Conservation (phyloP, 2,329 filamentous ascomycete genomes). For the Metarhizium robertsii region DNA sequence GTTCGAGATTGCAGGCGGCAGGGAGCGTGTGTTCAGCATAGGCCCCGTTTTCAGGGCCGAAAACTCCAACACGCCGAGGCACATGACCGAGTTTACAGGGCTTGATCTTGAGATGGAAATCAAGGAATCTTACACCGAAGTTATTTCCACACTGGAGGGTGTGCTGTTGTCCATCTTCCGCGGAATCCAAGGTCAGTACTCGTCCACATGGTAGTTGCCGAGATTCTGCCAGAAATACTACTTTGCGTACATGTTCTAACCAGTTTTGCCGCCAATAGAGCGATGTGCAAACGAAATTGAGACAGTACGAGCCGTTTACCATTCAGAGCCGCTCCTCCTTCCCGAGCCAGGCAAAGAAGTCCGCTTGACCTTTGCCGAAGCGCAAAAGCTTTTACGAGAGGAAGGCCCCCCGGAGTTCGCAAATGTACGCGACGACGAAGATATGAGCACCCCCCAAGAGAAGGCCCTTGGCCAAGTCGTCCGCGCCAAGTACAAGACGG, state of each 20-base stretch:
- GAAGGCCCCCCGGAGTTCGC: constrained; percentile 58
- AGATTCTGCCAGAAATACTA: not conserved
- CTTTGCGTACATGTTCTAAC: not conserved
- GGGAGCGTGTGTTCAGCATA: constrained; percentile 69
- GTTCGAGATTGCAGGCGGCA: constrained; percentile 69
- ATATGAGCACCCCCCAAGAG: constrained; percentile 73
- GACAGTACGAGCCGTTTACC: constrained; percentile 62
- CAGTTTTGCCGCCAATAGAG: constrained; percentile 1
- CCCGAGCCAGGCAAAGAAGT: constrained; percentile 67
- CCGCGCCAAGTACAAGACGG: constrained; percentile 80
- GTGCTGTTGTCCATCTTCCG: constrained; percentile 74
- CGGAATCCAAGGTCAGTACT: constrained; percentile 24
- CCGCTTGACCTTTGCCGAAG: constrained; percentile 69
- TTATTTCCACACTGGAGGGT: constrained; percentile 60
- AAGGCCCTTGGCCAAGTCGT: constrained; percentile 84
- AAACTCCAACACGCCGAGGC: constrained; percentile 73
- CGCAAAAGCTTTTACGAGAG: constrained; percentile 66
- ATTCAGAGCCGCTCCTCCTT: constrained; percentile 68
- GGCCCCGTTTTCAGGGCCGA: constrained; percentile 81
- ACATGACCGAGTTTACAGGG: constrained; percentile 82
- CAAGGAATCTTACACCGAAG: constrained; percentile 67
- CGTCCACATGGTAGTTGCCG: not conserved
- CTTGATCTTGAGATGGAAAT: constrained; percentile 90
- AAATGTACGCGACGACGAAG: constrained; percentile 67
- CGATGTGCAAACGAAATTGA: constrained; percentile 64